Evolutionary conservation across 305 asterid species (phyloP), one percentile per base, ranked within the genome.

Genomic region (Solanum chacoense): DNA sequence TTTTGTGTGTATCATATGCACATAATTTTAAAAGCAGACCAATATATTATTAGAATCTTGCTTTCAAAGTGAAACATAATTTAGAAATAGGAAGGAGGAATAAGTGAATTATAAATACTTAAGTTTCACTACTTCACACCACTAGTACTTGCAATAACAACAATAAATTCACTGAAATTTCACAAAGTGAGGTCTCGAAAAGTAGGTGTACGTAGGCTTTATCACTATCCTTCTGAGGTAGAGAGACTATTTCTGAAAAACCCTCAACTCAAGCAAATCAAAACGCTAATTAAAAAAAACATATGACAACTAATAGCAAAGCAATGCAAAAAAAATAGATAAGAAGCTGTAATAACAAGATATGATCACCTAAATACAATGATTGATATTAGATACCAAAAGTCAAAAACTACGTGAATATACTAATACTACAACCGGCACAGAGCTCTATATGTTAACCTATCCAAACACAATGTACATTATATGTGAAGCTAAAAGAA

Each of bases 1-100:
- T 50, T 81, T 81, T 28, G 76, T 34, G 86, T 16, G n/a, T 34
- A 69, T 84, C 86, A 90, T 88, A 73, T 87, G 84, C 79, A 85
- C 67, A 78, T 34, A 78, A 84, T 65, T 76, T 45, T 87, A 32
- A 87, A 72, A 80, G n/a, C 24, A 24, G 40, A 67, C 22, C 20
- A 45, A 55, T 29, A 26, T 11, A n/a, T 80, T 69, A 29, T 74
- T 3, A 29, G 9, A 65, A 31, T 40, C 86, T 80, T 83, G 22
- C 74, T 83, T 50, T 83, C 42, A 20, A 83, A 50, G 87, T 83
- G 73, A 50, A 83, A 50, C 42, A 83, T 50, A 50, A 83, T 31
- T 8, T 83, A 29, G 20, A 50, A 50, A 24, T 31, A 1, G 87
- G 34, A 83, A 50, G 72, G 29, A 29, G 7, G 67, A 74, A 63